Evolutionary conservation across 768 basidiomycete genomes (phyloP).

Genomic region (Pluteus cervinus): DNA sequence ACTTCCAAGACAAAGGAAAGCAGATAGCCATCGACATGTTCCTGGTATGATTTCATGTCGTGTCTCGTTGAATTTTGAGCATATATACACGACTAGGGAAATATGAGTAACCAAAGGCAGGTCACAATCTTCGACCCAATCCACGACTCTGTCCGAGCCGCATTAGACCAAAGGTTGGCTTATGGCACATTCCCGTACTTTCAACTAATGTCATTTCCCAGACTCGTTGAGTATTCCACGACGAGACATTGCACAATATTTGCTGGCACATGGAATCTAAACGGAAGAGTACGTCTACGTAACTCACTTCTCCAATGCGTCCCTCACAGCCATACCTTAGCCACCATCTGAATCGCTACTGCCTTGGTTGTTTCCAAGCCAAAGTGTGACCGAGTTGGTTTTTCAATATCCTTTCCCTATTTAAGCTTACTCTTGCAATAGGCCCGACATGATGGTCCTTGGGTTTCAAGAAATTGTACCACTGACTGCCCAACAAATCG

Average conservation of each 20-base stretch:
- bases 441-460: conserved; percentile 85
- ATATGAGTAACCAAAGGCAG: conserved; percentile 79
- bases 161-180: conserved; percentile 62
- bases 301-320: background rate
- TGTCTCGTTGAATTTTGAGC: background rate
- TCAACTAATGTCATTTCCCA: conserved; percentile 20
- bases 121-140: conserved; percentile 94
- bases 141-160: conserved; percentile 76
- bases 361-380: conserved; percentile 86
- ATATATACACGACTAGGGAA: conserved; percentile 61
- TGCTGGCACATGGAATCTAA: conserved; percentile 93
- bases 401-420: background rate
- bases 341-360: conserved; percentile 75
- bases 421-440: conserved; percentile 20
- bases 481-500: conserved; percentile 94
- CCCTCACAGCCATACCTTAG: conserved; percentile 24
- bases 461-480: conserved; percentile 98
- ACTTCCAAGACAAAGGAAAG: conserved; percentile 94
- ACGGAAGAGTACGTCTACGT: conserved; percentile 61
- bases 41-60: conserved; percentile 47
- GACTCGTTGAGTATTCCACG: conserved; percentile 80
- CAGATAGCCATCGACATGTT: conserved; percentile 95
- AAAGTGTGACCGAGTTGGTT: conserved; percentile 64
- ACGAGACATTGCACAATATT: conserved; percentile 70
- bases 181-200: background rate